A percentile compares a stretch with the other conserved stretches of the same genome.
Conservation (phyloP, 2,329 filamentous ascomycete species). For the Bipolaris bicolor region DNA sequence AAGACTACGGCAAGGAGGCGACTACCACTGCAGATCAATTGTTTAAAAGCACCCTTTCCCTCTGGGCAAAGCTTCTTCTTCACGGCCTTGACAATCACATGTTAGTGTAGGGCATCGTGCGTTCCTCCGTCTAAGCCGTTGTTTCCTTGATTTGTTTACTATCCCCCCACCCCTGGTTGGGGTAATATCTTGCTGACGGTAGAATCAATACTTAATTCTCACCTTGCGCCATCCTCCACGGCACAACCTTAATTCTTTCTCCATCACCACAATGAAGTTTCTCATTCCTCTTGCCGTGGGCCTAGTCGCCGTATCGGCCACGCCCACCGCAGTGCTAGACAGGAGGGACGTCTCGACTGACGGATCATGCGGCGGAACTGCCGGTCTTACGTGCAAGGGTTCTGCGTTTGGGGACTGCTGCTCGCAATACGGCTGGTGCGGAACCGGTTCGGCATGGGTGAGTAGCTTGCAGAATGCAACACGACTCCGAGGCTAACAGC, state of each 20-base stretch:
- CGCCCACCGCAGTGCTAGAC: conserved; percentile 17
- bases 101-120: neutral
- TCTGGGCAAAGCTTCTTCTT: neutral
- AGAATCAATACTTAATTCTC: neutral
- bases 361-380: conserved; percentile 51
- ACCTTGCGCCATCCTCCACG: neutral
- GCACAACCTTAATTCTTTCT: neutral
- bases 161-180: neutral
- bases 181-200: neutral
- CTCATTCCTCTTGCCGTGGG: conserved; percentile 26
- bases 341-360: conserved; percentile 47
- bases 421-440: conserved; percentile 52
- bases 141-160: neutral
- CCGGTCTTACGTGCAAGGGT: conserved; percentile 52
- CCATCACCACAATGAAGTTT: conserved; percentile 23
- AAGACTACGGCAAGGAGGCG: conserved; percentile 1
- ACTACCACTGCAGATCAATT: conserved; percentile 4
- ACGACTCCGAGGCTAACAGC: conserved; percentile 17
- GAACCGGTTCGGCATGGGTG: conserved; percentile 34
- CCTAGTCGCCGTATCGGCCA: conserved; percentile 23
- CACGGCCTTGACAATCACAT: neutral
- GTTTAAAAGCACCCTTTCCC: conserved; percentile 4
- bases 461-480: neutral
- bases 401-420: conserved; percentile 54
- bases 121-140: neutral